Evolutionary conservation across 1,284 basidiomycete genomes (phyloP).

Genomic region (Ceratobasidium sp.): DNA sequence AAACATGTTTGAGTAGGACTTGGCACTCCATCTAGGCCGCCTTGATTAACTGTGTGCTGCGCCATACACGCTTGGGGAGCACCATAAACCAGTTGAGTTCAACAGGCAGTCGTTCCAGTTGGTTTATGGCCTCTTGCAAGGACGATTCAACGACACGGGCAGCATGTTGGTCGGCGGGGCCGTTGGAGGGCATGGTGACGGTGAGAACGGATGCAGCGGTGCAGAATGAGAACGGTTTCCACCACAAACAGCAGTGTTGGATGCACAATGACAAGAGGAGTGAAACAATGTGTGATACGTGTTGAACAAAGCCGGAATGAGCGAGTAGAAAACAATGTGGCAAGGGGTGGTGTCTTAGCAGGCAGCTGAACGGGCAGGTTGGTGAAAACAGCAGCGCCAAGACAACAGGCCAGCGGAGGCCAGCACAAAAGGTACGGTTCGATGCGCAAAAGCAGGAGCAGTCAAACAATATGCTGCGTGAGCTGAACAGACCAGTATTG

Average conservation of each 20-base stretch:
- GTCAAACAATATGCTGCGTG: neutral
- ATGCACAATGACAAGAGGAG: neutral
- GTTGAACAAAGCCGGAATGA: no score
- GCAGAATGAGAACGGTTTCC: neutral
- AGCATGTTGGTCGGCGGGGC: constrained; percentile 1
- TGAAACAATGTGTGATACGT: no score
- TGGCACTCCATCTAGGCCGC: neutral
- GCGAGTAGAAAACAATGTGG: no score
- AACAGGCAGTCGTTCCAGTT: neutral
- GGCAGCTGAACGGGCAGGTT: no score
- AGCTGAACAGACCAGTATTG: neutral
- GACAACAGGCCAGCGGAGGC: no score
- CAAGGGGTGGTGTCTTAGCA: no score
- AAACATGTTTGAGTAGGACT: neutral
- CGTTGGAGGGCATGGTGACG: neutral
- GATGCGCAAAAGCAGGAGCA: neutral
- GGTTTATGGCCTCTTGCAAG: neutral
- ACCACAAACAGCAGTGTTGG: neutral
- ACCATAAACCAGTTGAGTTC: neutral
- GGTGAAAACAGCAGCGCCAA: no score
- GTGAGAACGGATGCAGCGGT: neutral
- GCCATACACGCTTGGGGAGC: constrained; percentile 10
- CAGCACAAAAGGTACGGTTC: no score
- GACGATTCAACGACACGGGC: neutral
- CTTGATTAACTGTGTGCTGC: neutral